Evolutionary conservation across 495 filamentous ascomycete genomes (phyloP).

Genomic region (Neurospora sp.): DNA sequence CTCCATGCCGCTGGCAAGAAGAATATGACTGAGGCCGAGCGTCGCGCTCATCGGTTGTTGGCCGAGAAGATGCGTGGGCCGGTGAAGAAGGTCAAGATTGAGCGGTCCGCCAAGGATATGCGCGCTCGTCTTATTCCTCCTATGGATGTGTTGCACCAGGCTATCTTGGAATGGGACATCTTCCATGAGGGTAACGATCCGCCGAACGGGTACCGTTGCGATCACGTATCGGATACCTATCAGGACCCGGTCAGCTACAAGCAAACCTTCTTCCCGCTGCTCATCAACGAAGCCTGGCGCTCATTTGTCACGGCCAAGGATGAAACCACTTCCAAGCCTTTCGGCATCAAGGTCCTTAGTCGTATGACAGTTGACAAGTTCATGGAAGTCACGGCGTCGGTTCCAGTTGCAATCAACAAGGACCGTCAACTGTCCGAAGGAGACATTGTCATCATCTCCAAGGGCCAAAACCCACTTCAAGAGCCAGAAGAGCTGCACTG

Average conservation of each 20-base stretch:
- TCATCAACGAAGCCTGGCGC: constrained; percentile 93
- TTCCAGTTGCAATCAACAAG: constrained; percentile 57
- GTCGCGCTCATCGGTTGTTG: constrained; percentile 36
- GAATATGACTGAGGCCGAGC: constrained; percentile 42
- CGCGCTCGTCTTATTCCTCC: constrained; percentile 85
- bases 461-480: constrained; percentile 51
- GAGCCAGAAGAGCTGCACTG: constrained; percentile 62
- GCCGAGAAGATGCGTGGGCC: constrained; percentile 47
- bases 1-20: constrained; percentile 36
- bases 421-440: constrained; percentile 69
- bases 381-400: constrained; percentile 76
- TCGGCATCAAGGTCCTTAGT: constrained; percentile 75
- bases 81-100: constrained; percentile 66
- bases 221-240: constrained; percentile 65
- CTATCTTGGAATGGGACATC: constrained; percentile 86
- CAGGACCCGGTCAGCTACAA: constrained; percentile 68
- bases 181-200: constrained; percentile 80
- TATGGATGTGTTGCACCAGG: constrained; percentile 72
- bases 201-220: constrained; percentile 62
- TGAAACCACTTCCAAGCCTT: constrained; percentile 65
- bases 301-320: constrained; percentile 83
- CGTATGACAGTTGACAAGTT: constrained; percentile 86
- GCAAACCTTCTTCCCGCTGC: constrained; percentile 77
- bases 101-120: constrained; percentile 81
- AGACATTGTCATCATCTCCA: constrained; percentile 79